Percentiles rank a stretch among this genome's conserved stretches.
Evolutionary conservation across 2,329 filamentous ascomycete species (phyloP).

Genomic region (Alternaria brassicae): DNA sequence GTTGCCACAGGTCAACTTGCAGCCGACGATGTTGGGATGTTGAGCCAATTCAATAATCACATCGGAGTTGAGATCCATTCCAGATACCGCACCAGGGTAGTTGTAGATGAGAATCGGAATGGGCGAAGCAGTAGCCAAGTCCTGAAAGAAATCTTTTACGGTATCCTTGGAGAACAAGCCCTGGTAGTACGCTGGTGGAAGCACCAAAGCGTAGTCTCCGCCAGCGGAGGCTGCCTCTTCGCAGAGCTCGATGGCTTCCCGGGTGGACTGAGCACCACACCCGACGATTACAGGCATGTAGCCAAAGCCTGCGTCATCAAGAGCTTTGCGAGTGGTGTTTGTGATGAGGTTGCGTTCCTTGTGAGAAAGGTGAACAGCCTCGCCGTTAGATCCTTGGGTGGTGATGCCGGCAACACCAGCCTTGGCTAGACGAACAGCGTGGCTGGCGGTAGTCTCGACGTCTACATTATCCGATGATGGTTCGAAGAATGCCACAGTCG

Average conservation of each 20-base stretch:
- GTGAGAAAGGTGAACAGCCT: conserved; percentile 79
- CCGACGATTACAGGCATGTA: conserved; percentile 77
- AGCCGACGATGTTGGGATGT: conserved; percentile 71
- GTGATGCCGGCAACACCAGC: conserved; percentile 77
- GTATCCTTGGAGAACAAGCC: conserved; percentile 67
- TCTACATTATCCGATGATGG: conserved; percentile 52
- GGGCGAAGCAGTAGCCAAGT: conserved; percentile 68
- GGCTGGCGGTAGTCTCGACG: conserved; percentile 49
- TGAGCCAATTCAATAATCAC: conserved; percentile 65
- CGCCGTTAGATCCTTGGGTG: conserved; percentile 82
- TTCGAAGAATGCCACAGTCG: conserved; percentile 55
- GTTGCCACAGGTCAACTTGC: conserved; percentile 74
- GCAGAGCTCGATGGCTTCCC: conserved; percentile 74
- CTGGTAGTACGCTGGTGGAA: conserved; percentile 80
- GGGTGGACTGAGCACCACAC: conserved; percentile 74
- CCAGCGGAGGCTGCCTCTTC: conserved; percentile 72
- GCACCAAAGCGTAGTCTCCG: conserved; percentile 76
- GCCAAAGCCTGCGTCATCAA: conserved; percentile 70
- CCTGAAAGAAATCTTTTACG: conserved; percentile 69
- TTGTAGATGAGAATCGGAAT: conserved; percentile 75
- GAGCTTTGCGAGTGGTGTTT: conserved; percentile 70
- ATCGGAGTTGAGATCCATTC: conserved; percentile 70
- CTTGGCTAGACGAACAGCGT: conserved; percentile 72
- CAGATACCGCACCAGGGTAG: conserved; percentile 69
- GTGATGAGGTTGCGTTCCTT: conserved; percentile 74